Conservation (phyloP, 106 monocot species). For the Agapanthus africanus region DNA sequence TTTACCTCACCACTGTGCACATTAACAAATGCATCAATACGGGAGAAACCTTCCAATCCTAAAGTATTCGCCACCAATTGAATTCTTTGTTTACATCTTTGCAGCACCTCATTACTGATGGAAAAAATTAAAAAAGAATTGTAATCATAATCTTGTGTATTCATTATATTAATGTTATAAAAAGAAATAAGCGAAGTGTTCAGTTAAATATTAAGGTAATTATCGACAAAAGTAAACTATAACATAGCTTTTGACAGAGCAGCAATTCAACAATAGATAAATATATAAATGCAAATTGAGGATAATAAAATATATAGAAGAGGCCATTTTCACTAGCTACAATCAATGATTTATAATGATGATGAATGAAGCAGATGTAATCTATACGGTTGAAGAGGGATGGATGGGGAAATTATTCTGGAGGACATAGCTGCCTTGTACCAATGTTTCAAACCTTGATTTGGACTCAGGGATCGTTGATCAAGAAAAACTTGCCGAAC, state of each 20-base stretch:
- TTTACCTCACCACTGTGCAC: conserved; percentile 74
- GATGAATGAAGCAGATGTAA: no score
- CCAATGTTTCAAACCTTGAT: no score
- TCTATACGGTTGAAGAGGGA: no score
- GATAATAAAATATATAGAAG: no score
- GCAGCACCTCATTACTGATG: conserved; percentile 51
- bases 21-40: conserved; percentile 87
- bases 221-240: background rate
- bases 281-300: background rate
- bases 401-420: no score
- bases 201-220: background rate
- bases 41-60: conserved; percentile 86
- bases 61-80: conserved; percentile 66
- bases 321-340: no score
- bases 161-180: background rate
- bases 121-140: background rate
- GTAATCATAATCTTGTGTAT: background rate
- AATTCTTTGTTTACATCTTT: conserved; percentile 62
- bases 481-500: no score
- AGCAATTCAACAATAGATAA: background rate
- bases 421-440: no score
- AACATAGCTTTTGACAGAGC: background rate
- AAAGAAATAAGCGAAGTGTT: background rate
- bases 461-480: no score
- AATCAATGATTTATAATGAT: no score